A percentile compares a stretch with the other conserved stretches of the same genome.
phyloP scores from a whole-genome alignment of 2,329 filamentous ascomycete genomes.

The Herpotrichia juniperi region DNA sequence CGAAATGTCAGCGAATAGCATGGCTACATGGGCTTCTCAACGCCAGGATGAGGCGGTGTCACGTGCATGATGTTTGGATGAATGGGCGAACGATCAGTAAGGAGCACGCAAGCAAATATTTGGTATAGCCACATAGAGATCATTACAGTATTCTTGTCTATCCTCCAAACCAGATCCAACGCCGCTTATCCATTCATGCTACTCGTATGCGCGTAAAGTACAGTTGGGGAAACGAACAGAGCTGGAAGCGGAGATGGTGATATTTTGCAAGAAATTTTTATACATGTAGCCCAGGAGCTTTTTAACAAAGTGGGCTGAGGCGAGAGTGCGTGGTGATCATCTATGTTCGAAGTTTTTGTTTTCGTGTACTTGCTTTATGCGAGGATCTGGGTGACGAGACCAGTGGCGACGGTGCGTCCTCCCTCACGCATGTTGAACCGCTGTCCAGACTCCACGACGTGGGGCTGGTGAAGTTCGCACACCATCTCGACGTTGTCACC shows the following conservation, averaged over 20 bases:
- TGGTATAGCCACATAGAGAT: too few species aligned
- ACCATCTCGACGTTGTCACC: conserved; percentile 99
- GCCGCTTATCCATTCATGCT: neutral
- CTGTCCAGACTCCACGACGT: conserved; percentile 89
- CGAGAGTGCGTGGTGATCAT: neutral
- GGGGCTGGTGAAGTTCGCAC: conserved; percentile 80
- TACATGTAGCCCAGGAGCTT: too few species aligned
- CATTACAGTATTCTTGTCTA: neutral
- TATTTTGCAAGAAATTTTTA: too few species aligned
- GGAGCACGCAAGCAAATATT: too few species aligned
- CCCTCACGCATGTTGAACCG: conserved; percentile 99
- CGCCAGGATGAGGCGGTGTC: too few species aligned
- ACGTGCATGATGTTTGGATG: neutral
- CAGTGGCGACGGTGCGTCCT: conserved; percentile 64
- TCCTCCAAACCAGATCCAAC: neutral
- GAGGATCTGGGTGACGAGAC: conserved; percentile 45
- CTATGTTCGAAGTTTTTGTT: neutral
- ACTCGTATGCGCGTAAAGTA: neutral
- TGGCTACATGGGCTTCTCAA: too few species aligned
- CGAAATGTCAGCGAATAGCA: too few species aligned
- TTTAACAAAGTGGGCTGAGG: too few species aligned
- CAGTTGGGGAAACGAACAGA: neutral
- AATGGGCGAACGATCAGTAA: neutral
- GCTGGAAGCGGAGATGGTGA: neutral
- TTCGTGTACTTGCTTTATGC: neutral